A percentile compares a stretch with the other conserved stretches of the same genome.
These are phyloP conservation scores for Cladosporium austrohemisphaericum DNA, from an alignment of 2,329 filamentous ascomycete species.

Conservation along the genomic window DNA sequence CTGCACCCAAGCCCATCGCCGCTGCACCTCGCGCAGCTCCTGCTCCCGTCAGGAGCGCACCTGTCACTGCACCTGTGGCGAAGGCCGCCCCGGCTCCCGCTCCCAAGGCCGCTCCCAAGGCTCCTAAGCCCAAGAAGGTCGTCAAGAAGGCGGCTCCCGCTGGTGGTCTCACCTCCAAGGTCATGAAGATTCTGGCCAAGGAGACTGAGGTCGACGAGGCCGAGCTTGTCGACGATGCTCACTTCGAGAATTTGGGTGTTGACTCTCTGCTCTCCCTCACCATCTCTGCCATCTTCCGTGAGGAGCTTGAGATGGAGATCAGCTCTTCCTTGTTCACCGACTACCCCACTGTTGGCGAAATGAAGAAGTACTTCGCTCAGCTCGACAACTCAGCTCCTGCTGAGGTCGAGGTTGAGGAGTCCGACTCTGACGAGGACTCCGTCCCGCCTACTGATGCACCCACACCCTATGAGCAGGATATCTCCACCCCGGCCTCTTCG, in stretches of 20 bases:
- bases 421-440: slow-evolving; percentile 40
- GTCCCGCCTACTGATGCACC: slow-evolving; percentile 38
- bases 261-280: slow-evolving; percentile 60
- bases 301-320: slow-evolving; percentile 58
- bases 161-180: slow-evolving; percentile 48
- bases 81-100: slow-evolving; percentile 31
- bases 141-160: slow-evolving; percentile 52
- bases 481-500: slow-evolving; percentile 49
- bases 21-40: slow-evolving; percentile 36
- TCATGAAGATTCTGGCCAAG: slow-evolving; percentile 64
- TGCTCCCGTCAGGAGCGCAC: slow-evolving; percentile 27
- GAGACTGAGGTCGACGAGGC: slow-evolving; percentile 59
- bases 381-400: slow-evolving; percentile 38
- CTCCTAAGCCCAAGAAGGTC: slow-evolving; percentile 38
- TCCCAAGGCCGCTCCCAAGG: slow-evolving; percentile 22
- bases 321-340: slow-evolving; percentile 59
- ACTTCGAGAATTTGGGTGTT: slow-evolving; percentile 60
- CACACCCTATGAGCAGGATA: slow-evolving; percentile 41
- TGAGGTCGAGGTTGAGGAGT: slow-evolving; percentile 30
- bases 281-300: slow-evolving; percentile 59
- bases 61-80: slow-evolving; percentile 33
- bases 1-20: slow-evolving; percentile 35
- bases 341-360: slow-evolving; percentile 56
- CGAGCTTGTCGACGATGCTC: slow-evolving; percentile 57
- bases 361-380: slow-evolving; percentile 55